phyloP scores from a whole-genome alignment of 495 filamentous ascomycete genomes.

The Hyaloscypha hepaticicola region DNA sequence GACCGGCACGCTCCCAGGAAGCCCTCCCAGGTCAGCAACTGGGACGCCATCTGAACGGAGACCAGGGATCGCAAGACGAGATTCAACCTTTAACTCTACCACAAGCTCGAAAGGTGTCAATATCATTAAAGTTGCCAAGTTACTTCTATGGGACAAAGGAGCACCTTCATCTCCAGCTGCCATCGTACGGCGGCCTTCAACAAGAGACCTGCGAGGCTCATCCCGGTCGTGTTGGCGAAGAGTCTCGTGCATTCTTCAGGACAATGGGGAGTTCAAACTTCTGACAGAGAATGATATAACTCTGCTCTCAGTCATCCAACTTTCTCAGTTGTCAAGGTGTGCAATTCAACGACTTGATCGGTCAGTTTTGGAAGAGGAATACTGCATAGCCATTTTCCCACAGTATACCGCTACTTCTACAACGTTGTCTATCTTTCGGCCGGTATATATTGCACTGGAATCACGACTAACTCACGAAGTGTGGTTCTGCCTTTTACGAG shows the following conservation, averaged over 20 bases:
- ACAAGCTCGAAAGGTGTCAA: slow-evolving; percentile 60
- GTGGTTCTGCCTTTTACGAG: slow-evolving; percentile 91
- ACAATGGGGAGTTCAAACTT: slow-evolving; percentile 93
- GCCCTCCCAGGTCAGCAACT: slow-evolving; percentile 54
- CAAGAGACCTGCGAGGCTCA: slow-evolving; percentile 39
- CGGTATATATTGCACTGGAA: slow-evolving; percentile 84
- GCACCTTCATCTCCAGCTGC: slow-evolving; percentile 51
- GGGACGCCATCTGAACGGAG: slow-evolving; percentile 23
- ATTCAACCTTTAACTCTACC: slow-evolving; percentile 33
- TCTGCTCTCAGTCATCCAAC: slow-evolving; percentile 75
- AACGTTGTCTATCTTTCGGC: slow-evolving; percentile 62
- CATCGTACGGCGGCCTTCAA: slow-evolving; percentile 42
- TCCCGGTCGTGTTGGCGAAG: slow-evolving; percentile 66
- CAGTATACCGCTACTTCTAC: slow-evolving; percentile 67
- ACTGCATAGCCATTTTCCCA: slow-evolving; percentile 90
- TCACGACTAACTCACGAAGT: slow-evolving; percentile 89
- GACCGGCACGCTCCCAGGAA: slow-evolving; percentile 38
- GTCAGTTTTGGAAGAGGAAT: slow-evolving; percentile 92
- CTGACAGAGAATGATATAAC: slow-evolving; percentile 79
- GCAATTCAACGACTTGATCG: slow-evolving; percentile 86
- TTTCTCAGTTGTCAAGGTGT: slow-evolving; percentile 86
- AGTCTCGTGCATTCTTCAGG: slow-evolving; percentile 90
- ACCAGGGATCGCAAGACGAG: slow-evolving; percentile 14
- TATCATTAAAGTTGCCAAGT: slow-evolving; percentile 96
- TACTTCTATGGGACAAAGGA: slow-evolving; percentile 84